These are phyloP conservation scores for Trametes sanguinea DNA, from an alignment of 768 basidiomycete species.

Conservation along the genomic window DNA sequence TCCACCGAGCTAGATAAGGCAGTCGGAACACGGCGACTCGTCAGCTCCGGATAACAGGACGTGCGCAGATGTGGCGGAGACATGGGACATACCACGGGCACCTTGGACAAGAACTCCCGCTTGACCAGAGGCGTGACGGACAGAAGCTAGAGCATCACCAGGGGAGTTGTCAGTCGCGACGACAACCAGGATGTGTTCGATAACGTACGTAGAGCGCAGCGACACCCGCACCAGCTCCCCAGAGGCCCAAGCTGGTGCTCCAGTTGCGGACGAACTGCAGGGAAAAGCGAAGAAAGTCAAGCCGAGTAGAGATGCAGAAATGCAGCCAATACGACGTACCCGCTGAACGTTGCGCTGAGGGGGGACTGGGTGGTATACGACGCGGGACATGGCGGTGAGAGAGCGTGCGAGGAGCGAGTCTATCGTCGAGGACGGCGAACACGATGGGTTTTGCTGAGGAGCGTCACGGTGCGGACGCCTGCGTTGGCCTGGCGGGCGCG, in stretches of 20 bases:
- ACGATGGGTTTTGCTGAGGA: conserved; percentile 17
- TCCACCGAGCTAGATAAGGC: conserved; percentile 51
- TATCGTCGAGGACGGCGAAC: conserved; percentile 5
- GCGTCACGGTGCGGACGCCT: background rate
- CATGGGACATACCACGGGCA: conserved; percentile 64
- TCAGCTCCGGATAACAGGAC: conserved; percentile 4
- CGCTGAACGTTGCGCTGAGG: conserved; percentile 23
- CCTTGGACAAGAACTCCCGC: conserved; percentile 68
- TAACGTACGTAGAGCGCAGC: conserved; percentile 65
- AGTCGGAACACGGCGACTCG: background rate
- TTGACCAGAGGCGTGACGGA: conserved; percentile 86
- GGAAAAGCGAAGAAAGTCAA: background rate
- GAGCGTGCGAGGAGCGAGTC: background rate
- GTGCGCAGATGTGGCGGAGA: conserved; percentile 4
- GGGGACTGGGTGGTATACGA: conserved; percentile 36
- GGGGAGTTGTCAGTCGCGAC: conserved; percentile 8
- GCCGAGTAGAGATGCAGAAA: background rate
- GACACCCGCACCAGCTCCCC: conserved; percentile 71
- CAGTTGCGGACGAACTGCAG: conserved; percentile 46
- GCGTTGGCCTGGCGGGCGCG: conserved; percentile 14
- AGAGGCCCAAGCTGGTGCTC: conserved; percentile 61
- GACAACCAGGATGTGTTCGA: background rate
- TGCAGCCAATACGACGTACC: conserved; percentile 20
- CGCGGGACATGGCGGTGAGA: conserved; percentile 36
- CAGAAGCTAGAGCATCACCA: conserved; percentile 51